Conservation (phyloP, 1,284 basidiomycete genomes). For the Moniliella sp. region DNA sequence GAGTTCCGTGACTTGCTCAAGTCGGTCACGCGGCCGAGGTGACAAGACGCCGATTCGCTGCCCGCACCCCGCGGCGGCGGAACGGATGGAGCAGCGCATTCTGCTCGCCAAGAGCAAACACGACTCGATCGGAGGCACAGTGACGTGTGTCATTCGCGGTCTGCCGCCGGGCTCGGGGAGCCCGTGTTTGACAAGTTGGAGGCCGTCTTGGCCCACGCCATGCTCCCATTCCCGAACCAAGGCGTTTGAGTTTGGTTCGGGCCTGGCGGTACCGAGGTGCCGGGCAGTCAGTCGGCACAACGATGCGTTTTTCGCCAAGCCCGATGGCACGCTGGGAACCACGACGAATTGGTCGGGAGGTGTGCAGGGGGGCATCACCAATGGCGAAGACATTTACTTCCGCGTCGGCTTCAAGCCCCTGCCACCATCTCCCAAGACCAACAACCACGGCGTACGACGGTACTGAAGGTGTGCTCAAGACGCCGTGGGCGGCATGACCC, state of each 20-base stretch:
- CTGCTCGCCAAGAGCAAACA: constrained; percentile 67
- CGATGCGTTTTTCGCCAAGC: constrained; percentile 56
- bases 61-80: constrained; percentile 59
- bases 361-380: constrained; percentile 89
- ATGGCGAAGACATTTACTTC: constrained; percentile 95
- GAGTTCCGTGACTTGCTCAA: constrained; percentile 63
- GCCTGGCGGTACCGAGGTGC: constrained; percentile 81
- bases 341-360: constrained; percentile 88
- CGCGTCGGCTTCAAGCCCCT: constrained; percentile 92
- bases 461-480: constrained; percentile 60
- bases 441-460: constrained; percentile 80
- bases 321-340: constrained; percentile 56
- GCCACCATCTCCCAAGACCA: constrained; percentile 90
- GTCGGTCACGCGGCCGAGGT: constrained; percentile 61
- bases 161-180: constrained; percentile 70
- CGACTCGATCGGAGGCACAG: constrained; percentile 89
- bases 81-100: constrained; percentile 78
- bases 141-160: constrained; percentile 82
- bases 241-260: constrained; percentile 89
- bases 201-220: constrained; percentile 83
- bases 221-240: constrained; percentile 96
- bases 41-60: constrained; percentile 74
- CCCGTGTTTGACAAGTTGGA: constrained; percentile 99
- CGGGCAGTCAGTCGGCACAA: constrained; percentile 85
- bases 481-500: constrained; percentile 81